A percentile compares a stretch with the other conserved stretches of the same genome.
Conservation (phyloP, 2,329 filamentous ascomycete species). For the Trichoderma aggressivum region DNA sequence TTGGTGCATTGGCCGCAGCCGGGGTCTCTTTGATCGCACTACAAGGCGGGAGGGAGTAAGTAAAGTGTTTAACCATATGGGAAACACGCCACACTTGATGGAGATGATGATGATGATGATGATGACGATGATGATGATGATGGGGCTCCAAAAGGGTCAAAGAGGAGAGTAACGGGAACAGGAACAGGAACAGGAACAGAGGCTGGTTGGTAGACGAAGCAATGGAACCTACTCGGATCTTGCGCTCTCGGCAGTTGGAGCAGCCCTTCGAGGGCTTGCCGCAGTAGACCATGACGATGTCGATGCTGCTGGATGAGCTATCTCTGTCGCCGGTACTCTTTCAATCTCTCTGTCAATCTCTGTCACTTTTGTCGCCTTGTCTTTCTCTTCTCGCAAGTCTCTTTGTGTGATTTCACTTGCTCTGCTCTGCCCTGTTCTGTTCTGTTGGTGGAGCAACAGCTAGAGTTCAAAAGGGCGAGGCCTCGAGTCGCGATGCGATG, state of each 20-base stretch:
- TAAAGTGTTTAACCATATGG: background rate
- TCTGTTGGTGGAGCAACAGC: background rate
- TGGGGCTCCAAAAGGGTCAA: background rate
- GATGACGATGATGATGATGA: background rate
- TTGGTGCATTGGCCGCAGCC: slow-evolving; percentile 55
- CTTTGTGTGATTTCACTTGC: background rate
- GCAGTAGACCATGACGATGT: slow-evolving; percentile 56
- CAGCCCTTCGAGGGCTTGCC: slow-evolving; percentile 57
- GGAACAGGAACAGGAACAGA: background rate
- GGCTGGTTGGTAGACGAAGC: background rate
- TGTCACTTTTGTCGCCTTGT: background rate
- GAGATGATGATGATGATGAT: background rate
- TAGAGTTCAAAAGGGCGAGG: background rate
- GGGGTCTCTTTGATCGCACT: slow-evolving; percentile 53
- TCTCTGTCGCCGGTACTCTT: background rate
- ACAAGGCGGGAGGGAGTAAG: background rate
- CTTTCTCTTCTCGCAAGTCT: background rate
- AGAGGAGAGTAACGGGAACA: background rate
- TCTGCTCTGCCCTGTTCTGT: background rate
- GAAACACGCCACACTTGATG: background rate
- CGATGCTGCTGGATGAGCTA: background rate
- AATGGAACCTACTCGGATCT: slow-evolving; percentile 53
- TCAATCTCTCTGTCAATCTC: background rate
- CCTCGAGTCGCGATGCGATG: background rate
- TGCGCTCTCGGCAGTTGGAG: slow-evolving; percentile 53